Evolutionary conservation across 2,329 filamentous ascomycete species (phyloP).

Genomic region (Pseudogymnoascus sp.): DNA sequence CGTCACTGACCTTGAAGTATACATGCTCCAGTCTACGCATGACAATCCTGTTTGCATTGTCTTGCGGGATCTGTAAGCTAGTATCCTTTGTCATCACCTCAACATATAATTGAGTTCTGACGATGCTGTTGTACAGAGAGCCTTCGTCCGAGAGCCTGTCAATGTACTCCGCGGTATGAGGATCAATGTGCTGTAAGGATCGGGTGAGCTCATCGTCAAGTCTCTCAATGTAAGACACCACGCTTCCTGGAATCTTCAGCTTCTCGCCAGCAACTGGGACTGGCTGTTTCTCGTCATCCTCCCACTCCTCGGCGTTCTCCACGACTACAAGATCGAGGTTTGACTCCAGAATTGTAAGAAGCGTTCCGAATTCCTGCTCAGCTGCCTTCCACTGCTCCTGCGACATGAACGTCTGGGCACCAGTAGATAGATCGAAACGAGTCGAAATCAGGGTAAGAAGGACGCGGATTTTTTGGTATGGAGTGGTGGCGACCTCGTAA

Average conservation of each 20-base stretch:
- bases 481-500: slow-evolving; percentile 75
- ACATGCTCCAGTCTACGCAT: slow-evolving; percentile 94
- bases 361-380: slow-evolving; percentile 71
- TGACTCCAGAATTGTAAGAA: slow-evolving; percentile 71
- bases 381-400: slow-evolving; percentile 96
- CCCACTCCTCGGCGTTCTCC: slow-evolving; percentile 95
- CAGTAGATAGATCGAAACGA: slow-evolving; percentile 83
- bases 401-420: slow-evolving; percentile 75
- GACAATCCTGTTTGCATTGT: slow-evolving; percentile 83
- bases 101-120: slow-evolving; percentile 80
- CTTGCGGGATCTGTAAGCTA: slow-evolving; percentile 68
- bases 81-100: slow-evolving; percentile 68
- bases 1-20: slow-evolving; percentile 77
- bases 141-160: slow-evolving; percentile 89
- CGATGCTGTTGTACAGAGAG: slow-evolving; percentile 82
- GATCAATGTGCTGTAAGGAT: slow-evolving; percentile 95
- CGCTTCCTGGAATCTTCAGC: slow-evolving; percentile 86
- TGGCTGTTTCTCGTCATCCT: slow-evolving; percentile 93
- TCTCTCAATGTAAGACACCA: slow-evolving; percentile 90
- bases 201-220: slow-evolving; percentile 95
- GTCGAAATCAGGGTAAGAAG: slow-evolving; percentile 87
- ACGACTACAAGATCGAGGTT: slow-evolving; percentile 77
- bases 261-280: slow-evolving; percentile 63
- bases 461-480: slow-evolving; percentile 91
- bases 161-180: slow-evolving; percentile 97